Evolutionary conservation across 73 alveolate species (phyloP).

Genomic region (Urostyla sp.): DNA sequence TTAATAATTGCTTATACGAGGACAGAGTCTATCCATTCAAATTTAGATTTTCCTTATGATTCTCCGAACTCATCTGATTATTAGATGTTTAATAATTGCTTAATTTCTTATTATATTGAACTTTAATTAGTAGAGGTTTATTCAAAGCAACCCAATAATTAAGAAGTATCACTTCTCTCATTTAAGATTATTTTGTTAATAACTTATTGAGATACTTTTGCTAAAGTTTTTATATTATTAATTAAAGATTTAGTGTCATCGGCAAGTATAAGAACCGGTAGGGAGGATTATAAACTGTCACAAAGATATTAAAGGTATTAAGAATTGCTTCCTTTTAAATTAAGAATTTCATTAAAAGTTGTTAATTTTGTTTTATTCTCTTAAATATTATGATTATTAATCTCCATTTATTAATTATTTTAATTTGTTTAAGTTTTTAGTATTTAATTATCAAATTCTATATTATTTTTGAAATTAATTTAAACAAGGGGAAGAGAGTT

Average conservation of each 20-base stretch:
- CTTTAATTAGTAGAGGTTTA: conserved; percentile 63
- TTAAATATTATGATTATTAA: too few species aligned
- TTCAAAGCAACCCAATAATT: conserved; percentile 96
- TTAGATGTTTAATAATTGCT: too few species aligned
- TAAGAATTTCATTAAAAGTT: too few species aligned
- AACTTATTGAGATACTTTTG: conserved; percentile 8
- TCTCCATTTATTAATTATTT: too few species aligned
- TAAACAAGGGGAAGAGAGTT: too few species aligned
- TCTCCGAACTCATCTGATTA: too few species aligned
- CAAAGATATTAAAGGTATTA: conserved; percentile 5
- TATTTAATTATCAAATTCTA: too few species aligned
- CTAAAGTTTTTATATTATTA: conserved; percentile 26
- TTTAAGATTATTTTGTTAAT: conserved; percentile 77
- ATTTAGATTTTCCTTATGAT: conserved; percentile 67
- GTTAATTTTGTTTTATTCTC: too few species aligned
- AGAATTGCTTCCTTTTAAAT: conserved; percentile 39
- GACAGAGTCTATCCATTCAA: conserved; percentile 94
- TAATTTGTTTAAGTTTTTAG: too few species aligned
- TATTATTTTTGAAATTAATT: too few species aligned
- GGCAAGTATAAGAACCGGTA: conserved; percentile 51
- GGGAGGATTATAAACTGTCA: conserved; percentile 33
- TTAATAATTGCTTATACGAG: conserved; percentile 82
- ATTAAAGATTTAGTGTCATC: conserved; percentile 2
- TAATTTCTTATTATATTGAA: conserved; percentile 38
- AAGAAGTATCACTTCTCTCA: conserved; percentile 91